phyloP scores from a whole-genome alignment of 2,329 filamentous ascomycete species.

The Blumeriella jaapii region DNA sequence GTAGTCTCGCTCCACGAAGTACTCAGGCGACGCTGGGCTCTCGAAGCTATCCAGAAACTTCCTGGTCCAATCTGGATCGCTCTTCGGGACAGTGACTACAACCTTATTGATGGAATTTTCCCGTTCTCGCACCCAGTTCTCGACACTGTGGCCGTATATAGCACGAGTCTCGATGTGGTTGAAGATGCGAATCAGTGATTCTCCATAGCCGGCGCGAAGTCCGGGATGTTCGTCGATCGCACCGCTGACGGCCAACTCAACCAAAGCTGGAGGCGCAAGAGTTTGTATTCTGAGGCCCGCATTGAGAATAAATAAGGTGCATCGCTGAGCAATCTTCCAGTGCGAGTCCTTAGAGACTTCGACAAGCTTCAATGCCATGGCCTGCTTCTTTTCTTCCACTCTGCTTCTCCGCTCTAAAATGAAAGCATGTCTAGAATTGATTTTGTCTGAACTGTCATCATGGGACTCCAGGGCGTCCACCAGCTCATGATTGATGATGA shows the following conservation, averaged over 20 bases:
- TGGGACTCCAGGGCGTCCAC: constrained; percentile 61
- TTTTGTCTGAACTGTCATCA: constrained; percentile 44
- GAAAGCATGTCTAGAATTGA: constrained; percentile 57
- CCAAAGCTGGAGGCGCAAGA: constrained; percentile 68
- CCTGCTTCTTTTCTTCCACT: constrained; percentile 76
- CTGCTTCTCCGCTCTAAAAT: constrained; percentile 63
- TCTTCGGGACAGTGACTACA: constrained; percentile 57
- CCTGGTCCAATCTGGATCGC: constrained; percentile 68
- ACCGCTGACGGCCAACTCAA: constrained; percentile 71
- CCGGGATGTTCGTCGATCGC: constrained; percentile 86
- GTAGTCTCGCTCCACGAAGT: constrained; percentile 84
- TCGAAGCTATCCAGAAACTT: constrained; percentile 70
- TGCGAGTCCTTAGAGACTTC: constrained; percentile 68
- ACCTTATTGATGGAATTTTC: constrained; percentile 70
- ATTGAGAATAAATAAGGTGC: constrained; percentile 81
- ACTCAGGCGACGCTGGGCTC: constrained; percentile 60
- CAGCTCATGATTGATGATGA: constrained; percentile 62
- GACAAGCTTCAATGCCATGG: constrained; percentile 71
- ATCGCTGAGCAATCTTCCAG: constrained; percentile 91
- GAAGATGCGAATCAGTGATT: constrained; percentile 65
- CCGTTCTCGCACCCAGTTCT: constrained; percentile 73
- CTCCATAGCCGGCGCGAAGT: constrained; percentile 68
- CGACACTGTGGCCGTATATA: constrained; percentile 74
- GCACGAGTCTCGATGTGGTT: constrained; percentile 81
- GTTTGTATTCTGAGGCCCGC: constrained; percentile 85